These are phyloP conservation scores for Phialophora macrospora DNA, from an alignment of 2,329 filamentous ascomycete species.

Conservation along the genomic window DNA sequence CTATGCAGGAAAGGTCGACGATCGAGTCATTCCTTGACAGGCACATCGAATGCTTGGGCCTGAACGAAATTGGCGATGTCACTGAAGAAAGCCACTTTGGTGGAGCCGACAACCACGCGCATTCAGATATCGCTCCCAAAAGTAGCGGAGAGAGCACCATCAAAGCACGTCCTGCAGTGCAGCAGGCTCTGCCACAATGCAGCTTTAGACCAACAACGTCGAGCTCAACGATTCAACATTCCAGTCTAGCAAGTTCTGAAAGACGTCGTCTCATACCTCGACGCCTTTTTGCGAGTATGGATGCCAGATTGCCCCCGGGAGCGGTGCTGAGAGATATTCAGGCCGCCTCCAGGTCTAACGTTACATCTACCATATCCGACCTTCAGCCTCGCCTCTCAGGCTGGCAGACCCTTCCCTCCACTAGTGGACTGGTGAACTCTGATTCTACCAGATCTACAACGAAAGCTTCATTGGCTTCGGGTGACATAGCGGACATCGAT, in stretches of 20 bases:
- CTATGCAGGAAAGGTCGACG: slow-evolving; percentile 38
- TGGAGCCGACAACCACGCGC: background rate
- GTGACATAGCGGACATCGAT: slow-evolving; percentile 37
- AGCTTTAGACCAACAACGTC: slow-evolving; percentile 30
- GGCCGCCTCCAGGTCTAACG: background rate
- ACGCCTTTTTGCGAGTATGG: slow-evolving; percentile 38
- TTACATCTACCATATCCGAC: slow-evolving; percentile 12
- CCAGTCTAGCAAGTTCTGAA: slow-evolving; percentile 35
- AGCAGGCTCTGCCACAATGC: slow-evolving; percentile 2
- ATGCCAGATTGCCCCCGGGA: slow-evolving; percentile 26
- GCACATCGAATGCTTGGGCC: slow-evolving; percentile 39
- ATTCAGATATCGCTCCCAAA: background rate
- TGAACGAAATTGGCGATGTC: slow-evolving; percentile 22
- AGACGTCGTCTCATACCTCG: slow-evolving; percentile 33
- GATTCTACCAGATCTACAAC: slow-evolving; percentile 14
- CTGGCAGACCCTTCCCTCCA: slow-evolving; percentile 38
- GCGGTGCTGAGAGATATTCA: slow-evolving; percentile 3
- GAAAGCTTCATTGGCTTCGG: slow-evolving; percentile 33
- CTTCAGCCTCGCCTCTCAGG: slow-evolving; percentile 28
- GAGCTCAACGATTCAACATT: slow-evolving; percentile 28
- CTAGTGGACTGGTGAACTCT: slow-evolving; percentile 18
- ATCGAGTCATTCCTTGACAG: slow-evolving; percentile 39
- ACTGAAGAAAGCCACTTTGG: background rate
- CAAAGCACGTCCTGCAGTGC: slow-evolving; percentile 14
- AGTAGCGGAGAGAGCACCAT: slow-evolving; percentile 23